Base-by-base conservation (phyloP, 192 early-diverging fungal species). In the Spizellomyces punctatus region DNA sequence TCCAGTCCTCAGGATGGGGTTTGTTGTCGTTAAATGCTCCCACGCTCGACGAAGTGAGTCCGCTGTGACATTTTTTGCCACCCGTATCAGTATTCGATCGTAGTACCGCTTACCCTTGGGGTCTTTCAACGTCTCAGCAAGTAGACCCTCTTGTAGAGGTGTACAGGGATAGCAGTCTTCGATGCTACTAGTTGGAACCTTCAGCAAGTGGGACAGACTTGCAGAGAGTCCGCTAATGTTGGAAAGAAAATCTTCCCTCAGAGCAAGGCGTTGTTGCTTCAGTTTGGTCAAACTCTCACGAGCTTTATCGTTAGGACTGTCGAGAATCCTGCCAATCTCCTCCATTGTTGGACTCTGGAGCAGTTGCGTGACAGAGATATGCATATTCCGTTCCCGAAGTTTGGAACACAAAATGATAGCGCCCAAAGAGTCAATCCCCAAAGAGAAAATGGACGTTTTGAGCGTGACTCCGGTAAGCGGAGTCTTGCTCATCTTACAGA, bases 141-240 rank as follows among this genome's bases (percentile, higher is more conserved):
- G 46, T 52, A 77, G 57, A 44, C 66, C 75, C 42, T 74, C 64
- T 75, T 77, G 75, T 12, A 74, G 10, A n/a, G 46, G 43, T 6
- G 75, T 75, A 45, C 64, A 71, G 10, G 75, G 75, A 41, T 56
- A 76, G 8, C 17, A 42, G 36, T 58, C 66, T 5, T 59, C 66
- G 44, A 66, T 66, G 56, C 19, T 14, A 61, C 42, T 36, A 21
- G 21, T 41, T 17, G 21, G 14, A 21, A 46, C 64, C 61, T 65
- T 42, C 12, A 65, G 45, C 64, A 16, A 42, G 44, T n/a, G 5
- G 6, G 27, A 42, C 12, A 47, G 10, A 10, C n/a, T 17, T 17
- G 43, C 42, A 8, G 46, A 22, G 6, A 62, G 9, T n/a, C 54
- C 54, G 22, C 22, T 22, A 6, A 56, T 19, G 6, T 56, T 56